phyloP scores from a whole-genome alignment of 257 asterid species.

The Euphrasia confusa region DNA sequence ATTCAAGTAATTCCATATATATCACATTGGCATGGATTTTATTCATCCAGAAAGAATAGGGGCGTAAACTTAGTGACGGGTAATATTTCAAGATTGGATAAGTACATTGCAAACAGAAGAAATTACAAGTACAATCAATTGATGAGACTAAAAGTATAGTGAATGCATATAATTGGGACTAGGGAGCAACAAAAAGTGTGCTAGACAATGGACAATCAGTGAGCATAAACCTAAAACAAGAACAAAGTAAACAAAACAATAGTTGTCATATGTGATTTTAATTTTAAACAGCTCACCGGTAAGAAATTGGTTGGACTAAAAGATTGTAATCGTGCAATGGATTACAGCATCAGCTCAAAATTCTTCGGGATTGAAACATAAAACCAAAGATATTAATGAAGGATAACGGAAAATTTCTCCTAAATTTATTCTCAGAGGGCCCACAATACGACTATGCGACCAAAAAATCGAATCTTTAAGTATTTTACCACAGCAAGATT shows the following conservation, averaged over 20 bases:
- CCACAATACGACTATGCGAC: background rate
- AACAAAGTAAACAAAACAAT: background rate
- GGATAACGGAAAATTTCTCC: background rate
- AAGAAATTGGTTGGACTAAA: background rate
- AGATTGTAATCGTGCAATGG: conserved; percentile 5
- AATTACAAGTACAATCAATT: background rate
- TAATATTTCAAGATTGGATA: background rate
- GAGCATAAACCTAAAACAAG: background rate
- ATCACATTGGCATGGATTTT: background rate
- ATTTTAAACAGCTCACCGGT: background rate
- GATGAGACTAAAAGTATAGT: background rate
- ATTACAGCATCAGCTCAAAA: conserved; percentile 9
- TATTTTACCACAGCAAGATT: background rate
- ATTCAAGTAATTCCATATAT: conserved; percentile 11
- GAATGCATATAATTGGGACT: background rate
- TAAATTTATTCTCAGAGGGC: background rate
- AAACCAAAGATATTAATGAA: conserved; percentile 10
- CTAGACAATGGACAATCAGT: background rate
- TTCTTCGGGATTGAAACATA: conserved; percentile 1
- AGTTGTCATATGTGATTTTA: background rate
- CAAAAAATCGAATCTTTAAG: conserved; percentile 7
- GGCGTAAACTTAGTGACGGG: background rate
- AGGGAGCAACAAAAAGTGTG: background rate
- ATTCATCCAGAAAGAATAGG: background rate
- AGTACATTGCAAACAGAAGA: conserved; percentile 1